phyloP scores from a whole-genome alignment of 2,329 filamentous ascomycete species.

The Aspergillus floridensis region DNA sequence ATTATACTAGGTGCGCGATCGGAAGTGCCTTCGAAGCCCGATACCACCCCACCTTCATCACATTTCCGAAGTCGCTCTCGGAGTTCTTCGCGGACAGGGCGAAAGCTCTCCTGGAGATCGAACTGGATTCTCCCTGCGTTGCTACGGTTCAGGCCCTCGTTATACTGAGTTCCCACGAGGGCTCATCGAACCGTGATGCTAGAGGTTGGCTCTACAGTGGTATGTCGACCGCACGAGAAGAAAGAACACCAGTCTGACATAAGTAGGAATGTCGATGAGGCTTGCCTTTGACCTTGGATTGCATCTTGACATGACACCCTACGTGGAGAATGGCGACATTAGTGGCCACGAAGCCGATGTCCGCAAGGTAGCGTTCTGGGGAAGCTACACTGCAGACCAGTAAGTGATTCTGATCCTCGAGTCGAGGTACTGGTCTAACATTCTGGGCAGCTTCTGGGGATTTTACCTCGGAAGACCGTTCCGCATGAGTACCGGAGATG shows the following conservation, averaged over 20 bases:
- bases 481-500: conserved; percentile 34
- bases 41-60: conserved; percentile 31
- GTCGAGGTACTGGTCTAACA: not conserved
- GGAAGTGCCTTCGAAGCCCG: conserved; percentile 33
- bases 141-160: conserved; percentile 46
- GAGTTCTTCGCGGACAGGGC: conserved; percentile 40
- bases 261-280: conserved; percentile 15
- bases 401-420: conserved; percentile 5
- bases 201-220: conserved; percentile 45
- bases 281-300: conserved; percentile 17
- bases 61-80: conserved; percentile 34
- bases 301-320: conserved; percentile 17
- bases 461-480: conserved; percentile 40
- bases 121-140: conserved; percentile 44
- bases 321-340: conserved; percentile 16
- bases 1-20: conserved; percentile 12
- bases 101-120: conserved; percentile 43
- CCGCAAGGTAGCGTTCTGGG: conserved; percentile 15
- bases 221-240: conserved; percentile 17
- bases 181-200: conserved; percentile 35
- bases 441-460: conserved; percentile 16
- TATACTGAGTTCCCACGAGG: conserved; percentile 42
- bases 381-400: conserved; percentile 16
- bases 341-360: conserved; percentile 16
- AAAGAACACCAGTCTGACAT: not conserved